Percentiles rank a stretch among this genome's conserved stretches.
These are phyloP conservation scores for Planoprotostelium fungivorum DNA, from an alignment of 78 protist species.

Conservation along the genomic window DNA sequence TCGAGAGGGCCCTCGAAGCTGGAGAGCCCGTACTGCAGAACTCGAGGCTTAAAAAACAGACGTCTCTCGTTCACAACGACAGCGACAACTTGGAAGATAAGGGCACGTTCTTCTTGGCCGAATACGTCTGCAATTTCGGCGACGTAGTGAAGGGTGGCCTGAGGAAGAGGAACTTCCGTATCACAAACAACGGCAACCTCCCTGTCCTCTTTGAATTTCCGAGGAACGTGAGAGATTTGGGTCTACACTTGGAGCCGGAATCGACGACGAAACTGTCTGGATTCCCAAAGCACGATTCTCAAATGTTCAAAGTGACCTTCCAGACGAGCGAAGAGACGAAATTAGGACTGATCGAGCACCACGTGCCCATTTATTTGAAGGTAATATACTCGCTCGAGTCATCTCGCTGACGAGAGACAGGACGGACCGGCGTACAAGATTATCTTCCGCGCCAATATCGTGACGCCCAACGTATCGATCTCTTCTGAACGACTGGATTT, in stretches of 20 bases:
- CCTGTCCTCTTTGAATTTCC: background rate
- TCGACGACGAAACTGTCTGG: background rate
- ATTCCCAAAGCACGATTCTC: background rate
- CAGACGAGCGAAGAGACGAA: background rate
- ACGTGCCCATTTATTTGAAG: background rate
- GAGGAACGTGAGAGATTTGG: background rate
- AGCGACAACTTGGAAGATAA: background rate
- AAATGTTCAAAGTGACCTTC: background rate
- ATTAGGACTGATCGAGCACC: background rate
- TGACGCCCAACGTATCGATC: background rate
- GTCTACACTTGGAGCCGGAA: background rate
- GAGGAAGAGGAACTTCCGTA: constrained; percentile 15
- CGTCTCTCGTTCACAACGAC: background rate
- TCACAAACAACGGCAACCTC: constrained; percentile 38
- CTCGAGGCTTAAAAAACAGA: background rate
- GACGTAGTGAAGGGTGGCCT: constrained; percentile 20
- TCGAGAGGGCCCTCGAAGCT: background rate
- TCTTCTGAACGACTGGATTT: background rate
- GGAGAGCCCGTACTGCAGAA: background rate
- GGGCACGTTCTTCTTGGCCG: constrained; percentile 1
- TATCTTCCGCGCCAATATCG: background rate
- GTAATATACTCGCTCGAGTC: background rate
- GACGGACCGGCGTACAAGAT: background rate
- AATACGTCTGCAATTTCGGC: constrained; percentile 59
- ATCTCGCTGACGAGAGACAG: background rate